Conservation (phyloP, 2,329 filamentous ascomycete genomes). For the Pseudocercospora fijiensis region DNA sequence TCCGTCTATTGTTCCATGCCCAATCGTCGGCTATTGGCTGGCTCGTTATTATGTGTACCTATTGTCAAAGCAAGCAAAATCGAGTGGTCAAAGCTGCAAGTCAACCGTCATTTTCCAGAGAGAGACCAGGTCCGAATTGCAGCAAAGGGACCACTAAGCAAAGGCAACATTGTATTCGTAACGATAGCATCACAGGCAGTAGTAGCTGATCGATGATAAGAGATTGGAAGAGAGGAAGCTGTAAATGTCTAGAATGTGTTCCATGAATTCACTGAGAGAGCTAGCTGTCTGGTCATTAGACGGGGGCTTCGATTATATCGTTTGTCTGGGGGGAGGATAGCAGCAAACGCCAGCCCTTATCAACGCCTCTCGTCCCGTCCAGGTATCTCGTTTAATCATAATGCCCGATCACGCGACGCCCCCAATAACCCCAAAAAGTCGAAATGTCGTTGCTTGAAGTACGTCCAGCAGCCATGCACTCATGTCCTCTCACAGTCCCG, state of each 20-base stretch:
- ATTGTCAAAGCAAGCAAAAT: no score
- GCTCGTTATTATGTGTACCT: no score
- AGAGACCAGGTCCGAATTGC: no score
- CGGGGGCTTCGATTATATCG: not conserved
- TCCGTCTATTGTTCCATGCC: no score
- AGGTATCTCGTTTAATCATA: constrained; percentile 5
- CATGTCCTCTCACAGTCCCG: not conserved
- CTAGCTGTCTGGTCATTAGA: not conserved
- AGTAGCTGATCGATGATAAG: no score
- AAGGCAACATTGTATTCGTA: no score
- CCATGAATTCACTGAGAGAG: not conserved
- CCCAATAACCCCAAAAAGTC: not conserved
- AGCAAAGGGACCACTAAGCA: no score
- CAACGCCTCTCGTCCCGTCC: not conserved
- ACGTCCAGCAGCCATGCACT: not conserved
- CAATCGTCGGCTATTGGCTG: no score
- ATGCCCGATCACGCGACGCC: not conserved
- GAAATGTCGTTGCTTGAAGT: not conserved
- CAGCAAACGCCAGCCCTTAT: not conserved
- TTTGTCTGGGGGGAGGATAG: not conserved
- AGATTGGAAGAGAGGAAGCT: no score
- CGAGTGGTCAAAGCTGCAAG: no score
- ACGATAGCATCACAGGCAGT: no score
- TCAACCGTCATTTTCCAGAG: no score
- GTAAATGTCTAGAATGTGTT: not conserved